A percentile compares a stretch with the other conserved stretches of the same genome.
Evolutionary conservation across 2,329 filamentous ascomycete species (phyloP).

Genomic region (Chaetoscypha palmicola): DNA sequence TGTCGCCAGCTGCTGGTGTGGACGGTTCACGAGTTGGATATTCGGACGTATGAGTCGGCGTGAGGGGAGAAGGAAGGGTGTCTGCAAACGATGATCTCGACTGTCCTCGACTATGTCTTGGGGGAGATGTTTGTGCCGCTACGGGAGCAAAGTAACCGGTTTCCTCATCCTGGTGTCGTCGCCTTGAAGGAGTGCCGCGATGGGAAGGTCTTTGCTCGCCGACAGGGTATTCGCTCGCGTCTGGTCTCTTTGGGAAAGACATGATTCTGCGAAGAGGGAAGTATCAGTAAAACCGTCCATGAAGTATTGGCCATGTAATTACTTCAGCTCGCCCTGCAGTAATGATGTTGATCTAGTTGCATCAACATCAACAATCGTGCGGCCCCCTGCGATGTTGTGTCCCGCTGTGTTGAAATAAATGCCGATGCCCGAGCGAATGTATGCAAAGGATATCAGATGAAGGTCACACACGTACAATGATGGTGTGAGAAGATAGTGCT

Average conservation of each 20-base stretch:
- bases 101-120: constrained; percentile 44
- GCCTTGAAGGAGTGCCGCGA: constrained; percentile 61
- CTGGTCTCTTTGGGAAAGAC: constrained; percentile 47
- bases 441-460: neutral
- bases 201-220: constrained; percentile 58
- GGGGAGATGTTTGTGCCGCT: constrained; percentile 16
- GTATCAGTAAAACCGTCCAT: constrained; percentile 13
- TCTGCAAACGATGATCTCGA: constrained; percentile 54
- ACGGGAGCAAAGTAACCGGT: constrained; percentile 37
- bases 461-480: constrained; percentile 23
- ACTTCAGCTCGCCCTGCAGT: constrained; percentile 9
- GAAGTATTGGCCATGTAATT: constrained; percentile 6
- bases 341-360: neutral
- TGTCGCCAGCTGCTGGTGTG: constrained; percentile 30
- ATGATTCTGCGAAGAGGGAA: constrained; percentile 34
- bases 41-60: constrained; percentile 46
- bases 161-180: constrained; percentile 65
- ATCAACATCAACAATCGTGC: neutral
- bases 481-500: constrained; percentile 14
- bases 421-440: constrained; percentile 3
- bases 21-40: constrained; percentile 19
- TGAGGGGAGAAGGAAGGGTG: constrained; percentile 43
- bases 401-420: constrained; percentile 1
- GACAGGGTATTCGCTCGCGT: constrained; percentile 46
- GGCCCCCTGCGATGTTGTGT: constrained; percentile 5